Base-by-base conservation (phyloP, 2,329 filamentous ascomycete genomes). In the Aureobasidium sp. region DNA sequence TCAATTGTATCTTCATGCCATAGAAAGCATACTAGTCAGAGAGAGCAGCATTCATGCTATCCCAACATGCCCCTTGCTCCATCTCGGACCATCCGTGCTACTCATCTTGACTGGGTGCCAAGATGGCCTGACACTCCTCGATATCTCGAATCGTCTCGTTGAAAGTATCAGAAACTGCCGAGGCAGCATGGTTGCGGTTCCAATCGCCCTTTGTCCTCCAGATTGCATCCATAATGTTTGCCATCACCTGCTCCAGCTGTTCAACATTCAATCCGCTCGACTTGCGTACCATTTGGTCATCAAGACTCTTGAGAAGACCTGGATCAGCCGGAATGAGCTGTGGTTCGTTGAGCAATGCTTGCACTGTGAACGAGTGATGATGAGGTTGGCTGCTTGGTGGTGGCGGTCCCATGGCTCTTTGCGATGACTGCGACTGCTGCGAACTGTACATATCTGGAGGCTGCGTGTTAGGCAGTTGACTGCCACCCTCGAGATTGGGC, bases 181-280 rank as follows among this genome's bases (percentile, higher is more conserved):
- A 77, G 14, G 87, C 80, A 14, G 96, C 91, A 67, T 81, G 81
- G 68, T 85, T 87, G 47, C 94, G 85, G 74, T 99, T 94, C 84
- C 90, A 94, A 69, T 95, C 87, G 51, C 85, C 82, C 54, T 91
- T 83, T 63, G 82, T 83, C 64, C 81, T 81, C 94, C 94, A 99
- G 48, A 97, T 83, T 65, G 87, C 85, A 64, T 93, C 89, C 93
- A 97, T 97, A 65, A 97, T 78, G 66, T 88, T 85, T 8, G 91
- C 87, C 72, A 92, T 92, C 72, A 97, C 87, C 74, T 97, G 93
- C 78, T 97, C 93, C 25, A 99, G 78, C 73, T 99, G 93, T 76
- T 99, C 94, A 58, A 99, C 89, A 0, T 87, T 89, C 72, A 89
- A 90, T 0, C 90, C 90, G 25, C 84, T 86, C 2, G 89, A 93